These are phyloP conservation scores for Colletotrichum australisinense DNA, from an alignment of 2,329 filamentous ascomycete genomes.

Conservation along the genomic window DNA sequence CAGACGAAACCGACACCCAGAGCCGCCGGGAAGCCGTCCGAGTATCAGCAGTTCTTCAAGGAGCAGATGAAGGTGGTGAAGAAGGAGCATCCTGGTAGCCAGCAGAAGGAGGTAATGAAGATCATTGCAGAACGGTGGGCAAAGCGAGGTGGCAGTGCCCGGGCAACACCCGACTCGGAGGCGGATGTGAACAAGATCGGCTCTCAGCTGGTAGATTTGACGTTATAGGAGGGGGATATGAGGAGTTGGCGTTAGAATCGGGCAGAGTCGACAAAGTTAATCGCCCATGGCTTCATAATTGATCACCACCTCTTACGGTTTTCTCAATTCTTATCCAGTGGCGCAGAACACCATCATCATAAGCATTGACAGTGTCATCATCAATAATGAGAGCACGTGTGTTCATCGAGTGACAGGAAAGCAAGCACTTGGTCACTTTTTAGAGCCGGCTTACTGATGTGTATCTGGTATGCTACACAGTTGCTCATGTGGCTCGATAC, in stretches of 20 bases:
- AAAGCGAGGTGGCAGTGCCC: conserved; percentile 54
- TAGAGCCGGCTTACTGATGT: no score
- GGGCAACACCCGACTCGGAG: conserved; percentile 25
- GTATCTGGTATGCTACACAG: no score
- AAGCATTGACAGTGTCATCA: not conserved
- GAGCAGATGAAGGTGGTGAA: conserved; percentile 73
- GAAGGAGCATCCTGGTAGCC: conserved; percentile 64
- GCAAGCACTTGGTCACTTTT: no score
- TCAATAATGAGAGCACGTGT: no score
- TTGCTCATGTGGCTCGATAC: no score
- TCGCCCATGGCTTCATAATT: not conserved
- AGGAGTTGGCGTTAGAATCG: not conserved
- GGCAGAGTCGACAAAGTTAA: not conserved
- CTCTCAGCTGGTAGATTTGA: conserved; percentile 6
- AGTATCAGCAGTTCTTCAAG: conserved; percentile 69
- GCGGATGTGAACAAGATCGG: conserved; percentile 5
- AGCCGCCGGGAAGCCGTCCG: conserved; percentile 46
- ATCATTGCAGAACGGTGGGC: conserved; percentile 73
- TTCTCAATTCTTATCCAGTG: not conserved
- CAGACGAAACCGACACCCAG: conserved; percentile 86
- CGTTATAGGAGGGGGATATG: not conserved
- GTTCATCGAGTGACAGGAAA: no score
- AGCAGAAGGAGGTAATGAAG: conserved; percentile 77
- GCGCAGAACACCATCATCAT: not conserved
- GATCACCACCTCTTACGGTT: not conserved